Evolutionary conservation across 1,139 yeast species (phyloP).

Genomic region (Protomyces lactucae-debilis): DNA sequence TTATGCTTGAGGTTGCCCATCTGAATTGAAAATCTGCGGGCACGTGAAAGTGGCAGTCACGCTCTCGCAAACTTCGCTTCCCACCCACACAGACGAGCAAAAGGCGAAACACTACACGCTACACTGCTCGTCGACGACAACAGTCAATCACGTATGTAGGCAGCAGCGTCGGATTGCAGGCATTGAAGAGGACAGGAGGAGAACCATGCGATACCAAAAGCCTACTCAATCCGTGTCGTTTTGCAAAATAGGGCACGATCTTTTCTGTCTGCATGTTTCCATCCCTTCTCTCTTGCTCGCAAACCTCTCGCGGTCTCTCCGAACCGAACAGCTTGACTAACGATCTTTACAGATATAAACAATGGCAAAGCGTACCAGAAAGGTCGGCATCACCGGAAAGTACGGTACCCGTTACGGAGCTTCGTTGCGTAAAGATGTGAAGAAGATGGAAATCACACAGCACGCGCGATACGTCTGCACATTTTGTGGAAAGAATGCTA

Average conservation of each 20-base stretch:
- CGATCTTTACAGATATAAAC: not conserved
- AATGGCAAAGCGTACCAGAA: constrained; percentile 97
- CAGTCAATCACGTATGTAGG: not conserved
- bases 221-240: no score
- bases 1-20: no score
- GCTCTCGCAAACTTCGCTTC: not conserved
- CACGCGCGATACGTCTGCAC: constrained; percentile 99
- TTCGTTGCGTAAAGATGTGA: constrained; percentile 99
- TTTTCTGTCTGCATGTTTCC: no score
- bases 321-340: no score
- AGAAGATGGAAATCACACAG: constrained; percentile 91
- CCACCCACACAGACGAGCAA: not conserved
- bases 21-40: no score
- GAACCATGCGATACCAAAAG: no score
- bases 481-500: constrained; percentile 99
- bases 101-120: not conserved
- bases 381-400: constrained; percentile 99
- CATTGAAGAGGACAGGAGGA: no score
- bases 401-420: constrained; percentile 68
- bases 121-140: not conserved
- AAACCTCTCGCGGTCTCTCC: no score
- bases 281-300: no score
- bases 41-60: not conserved
- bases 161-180: no score
- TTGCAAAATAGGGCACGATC: no score